Evolutionary conservation across 331 rosid genomes (phyloP), one percentile per base, ranked within the genome.

Genomic region (Arachis monticola): DNA sequence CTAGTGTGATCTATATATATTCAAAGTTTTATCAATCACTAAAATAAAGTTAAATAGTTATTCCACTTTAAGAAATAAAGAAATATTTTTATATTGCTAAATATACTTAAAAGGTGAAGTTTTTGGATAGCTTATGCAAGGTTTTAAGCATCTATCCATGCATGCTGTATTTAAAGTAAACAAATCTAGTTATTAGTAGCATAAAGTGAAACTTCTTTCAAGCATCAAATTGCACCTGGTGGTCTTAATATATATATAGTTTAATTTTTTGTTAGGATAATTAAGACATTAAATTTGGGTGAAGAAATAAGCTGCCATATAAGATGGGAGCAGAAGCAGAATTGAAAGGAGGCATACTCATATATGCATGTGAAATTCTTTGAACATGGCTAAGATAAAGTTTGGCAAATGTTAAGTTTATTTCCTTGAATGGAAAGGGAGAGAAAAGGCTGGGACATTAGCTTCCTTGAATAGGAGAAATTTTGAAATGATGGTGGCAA

Each of bases 351-450:
- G 52, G 38, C n/a, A 8, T 17, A 55, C 48, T 35, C 3, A 48
- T 48, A 3, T 6, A 50, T 60, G 41, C 52, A 47, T 13, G 62
- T 55, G 67, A 44, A 52, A 60, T 27, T 59, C 46, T 46, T 56
- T 64, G 53, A 66, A 65, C 64, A 65, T 35, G 40, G 40, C 40
- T 35, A 35, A 35, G 40, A 35, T 35, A 51, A 30, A 64, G 60
- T 53, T 69, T 73, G 48, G 64, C 64, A 69, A 35, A 35, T 50
- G 61, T 3, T 35, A 35, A 35, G 10, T 7, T 55, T 58, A 69
- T 14, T 22, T 53, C 60, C 74, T 52, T 35, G 41, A 45, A 73
- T 47, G 79, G 81, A 70, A 60, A 82, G 69, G 10, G 8, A 56
- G 41, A 6, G 4, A 42, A 73, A 62, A 53, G 30, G 64, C 44